phyloP scores from a whole-genome alignment of 345 rosid genomes.

The Balakata baccata region DNA sequence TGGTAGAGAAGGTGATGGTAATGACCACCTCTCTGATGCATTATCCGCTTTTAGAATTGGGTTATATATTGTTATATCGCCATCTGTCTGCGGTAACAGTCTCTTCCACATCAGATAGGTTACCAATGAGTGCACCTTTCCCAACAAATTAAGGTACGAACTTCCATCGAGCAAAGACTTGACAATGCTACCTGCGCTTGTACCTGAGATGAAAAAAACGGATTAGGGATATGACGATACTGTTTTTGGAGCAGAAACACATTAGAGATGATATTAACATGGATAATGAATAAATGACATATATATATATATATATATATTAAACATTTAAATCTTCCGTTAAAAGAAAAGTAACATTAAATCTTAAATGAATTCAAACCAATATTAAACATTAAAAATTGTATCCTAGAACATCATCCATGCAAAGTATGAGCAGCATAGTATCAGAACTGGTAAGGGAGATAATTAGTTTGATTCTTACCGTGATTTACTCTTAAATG shows the following conservation, averaged over 20 bases:
- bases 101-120: background rate
- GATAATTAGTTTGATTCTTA: conserved; percentile 24
- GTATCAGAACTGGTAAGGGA: background rate
- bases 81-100: too few relatives aligned
- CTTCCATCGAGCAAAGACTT: background rate
- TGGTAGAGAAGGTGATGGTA: too few relatives aligned
- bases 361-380: too few relatives aligned
- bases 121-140: background rate
- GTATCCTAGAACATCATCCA: background rate
- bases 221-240: background rate
- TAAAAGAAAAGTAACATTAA: background rate
- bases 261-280: background rate
- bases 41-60: too few relatives aligned
- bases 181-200: conserved; percentile 26
- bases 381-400: too few relatives aligned
- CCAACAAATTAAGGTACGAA: background rate
- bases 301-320: too few relatives aligned
- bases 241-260: background rate
- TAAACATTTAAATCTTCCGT: background rate
- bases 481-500: conserved; percentile 94
- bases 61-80: too few relatives aligned
- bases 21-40: too few relatives aligned
- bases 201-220: conserved; percentile 17
- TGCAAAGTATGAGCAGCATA: background rate
- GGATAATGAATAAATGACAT: background rate